Evolutionary conservation across 2,329 filamentous ascomycete genomes (phyloP).

Genomic region (Ascochyta rabiei): DNA sequence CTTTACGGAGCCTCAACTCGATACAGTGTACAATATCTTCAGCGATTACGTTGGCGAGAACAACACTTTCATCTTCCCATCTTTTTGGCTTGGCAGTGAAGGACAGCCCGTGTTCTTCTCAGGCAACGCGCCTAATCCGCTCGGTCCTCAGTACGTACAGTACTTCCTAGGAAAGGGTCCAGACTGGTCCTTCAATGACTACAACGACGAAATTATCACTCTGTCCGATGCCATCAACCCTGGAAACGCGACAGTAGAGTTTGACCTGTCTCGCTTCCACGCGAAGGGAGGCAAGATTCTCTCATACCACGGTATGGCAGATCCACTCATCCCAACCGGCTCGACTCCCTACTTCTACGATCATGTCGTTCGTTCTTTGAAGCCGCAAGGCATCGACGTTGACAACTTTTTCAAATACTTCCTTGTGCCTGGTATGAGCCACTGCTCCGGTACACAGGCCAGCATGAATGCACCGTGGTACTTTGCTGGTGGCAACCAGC

Average conservation of each 20-base stretch:
- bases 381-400: constrained; percentile 44
- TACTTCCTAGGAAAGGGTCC: constrained; percentile 51
- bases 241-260: constrained; percentile 57
- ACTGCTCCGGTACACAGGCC: constrained; percentile 48
- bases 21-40: constrained; percentile 52
- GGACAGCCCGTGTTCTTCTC: constrained; percentile 47
- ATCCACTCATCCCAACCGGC: constrained; percentile 57
- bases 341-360: constrained; percentile 60
- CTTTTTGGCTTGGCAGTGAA: constrained; percentile 49
- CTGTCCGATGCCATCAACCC: constrained; percentile 52
- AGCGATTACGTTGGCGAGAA: constrained; percentile 51
- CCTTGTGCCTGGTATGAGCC: constrained; percentile 53
- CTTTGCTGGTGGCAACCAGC: constrained; percentile 46
- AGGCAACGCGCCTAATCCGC: constrained; percentile 44
- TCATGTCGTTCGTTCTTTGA: constrained; percentile 48
- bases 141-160: constrained; percentile 50
- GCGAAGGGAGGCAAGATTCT: constrained; percentile 50
- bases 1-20: constrained; percentile 52
- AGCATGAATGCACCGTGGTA: constrained; percentile 53
- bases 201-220: constrained; percentile 48
- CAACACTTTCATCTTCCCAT: constrained; percentile 51
- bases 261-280: constrained; percentile 56
- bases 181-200: constrained; percentile 48
- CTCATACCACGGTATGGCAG: constrained; percentile 54
- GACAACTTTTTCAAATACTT: constrained; percentile 53